Evolutionary conservation across 176 grass and related monocot genomes (phyloP).

Genomic region (Juncus inflexus): DNA sequence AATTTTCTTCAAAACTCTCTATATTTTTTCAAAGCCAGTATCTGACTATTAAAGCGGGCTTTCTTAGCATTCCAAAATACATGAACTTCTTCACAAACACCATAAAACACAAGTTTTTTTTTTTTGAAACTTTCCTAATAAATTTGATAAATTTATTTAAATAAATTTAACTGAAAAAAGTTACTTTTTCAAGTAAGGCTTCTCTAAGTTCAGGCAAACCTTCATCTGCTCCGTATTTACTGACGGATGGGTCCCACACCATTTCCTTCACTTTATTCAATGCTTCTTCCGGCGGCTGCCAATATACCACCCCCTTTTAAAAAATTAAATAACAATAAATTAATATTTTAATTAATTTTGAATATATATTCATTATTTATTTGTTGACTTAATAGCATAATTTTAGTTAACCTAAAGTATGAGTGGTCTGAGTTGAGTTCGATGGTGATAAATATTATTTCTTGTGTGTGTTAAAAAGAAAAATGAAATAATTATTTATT

Average conservation of each 20-base stretch:
- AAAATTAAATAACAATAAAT: slow-evolving; percentile 1
- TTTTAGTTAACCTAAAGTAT: no score
- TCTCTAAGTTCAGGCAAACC: slow-evolving; percentile 82
- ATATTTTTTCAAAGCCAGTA: no score
- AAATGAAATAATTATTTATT: no score
- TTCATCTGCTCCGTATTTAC: slow-evolving; percentile 88
- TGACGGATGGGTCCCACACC: slow-evolving; percentile 59
- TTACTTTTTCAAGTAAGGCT: slow-evolving; percentile 84
- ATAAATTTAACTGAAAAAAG: slow-evolving; percentile 3
- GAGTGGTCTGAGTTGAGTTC: no score
- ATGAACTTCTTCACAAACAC: not conserved
- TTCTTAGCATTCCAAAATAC: not conserved
- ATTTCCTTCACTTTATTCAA: slow-evolving; percentile 63
- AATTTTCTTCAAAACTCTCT: no score
- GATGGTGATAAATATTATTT: no score
- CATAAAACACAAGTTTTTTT: not conserved
- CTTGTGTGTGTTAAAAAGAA: no score
- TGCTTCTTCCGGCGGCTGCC: slow-evolving; percentile 81
- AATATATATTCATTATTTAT: no score
- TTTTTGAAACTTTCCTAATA: not conserved
- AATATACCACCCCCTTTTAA: slow-evolving; percentile 88
- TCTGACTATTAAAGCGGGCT: not conserved
- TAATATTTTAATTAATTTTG: not conserved
- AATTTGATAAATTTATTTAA: no score
- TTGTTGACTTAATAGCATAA: no score